phyloP scores from a whole-genome alignment of 257 asterid genomes.

The Solanum rostratum region DNA sequence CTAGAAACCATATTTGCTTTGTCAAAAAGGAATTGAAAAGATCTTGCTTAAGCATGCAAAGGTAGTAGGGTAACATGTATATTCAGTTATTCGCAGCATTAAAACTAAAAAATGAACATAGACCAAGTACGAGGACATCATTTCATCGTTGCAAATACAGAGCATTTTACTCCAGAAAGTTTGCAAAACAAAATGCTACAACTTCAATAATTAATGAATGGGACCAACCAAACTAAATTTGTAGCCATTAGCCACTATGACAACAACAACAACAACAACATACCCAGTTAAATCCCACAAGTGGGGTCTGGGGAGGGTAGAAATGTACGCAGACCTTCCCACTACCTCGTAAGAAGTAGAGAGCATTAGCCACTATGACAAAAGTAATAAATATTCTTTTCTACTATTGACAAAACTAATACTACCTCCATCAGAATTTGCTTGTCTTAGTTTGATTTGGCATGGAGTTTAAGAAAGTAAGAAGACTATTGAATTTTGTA shows the following conservation, averaged over 20 bases:
- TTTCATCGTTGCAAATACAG: neutral
- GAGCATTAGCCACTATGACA: neutral
- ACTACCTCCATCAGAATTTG: neutral
- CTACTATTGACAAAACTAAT: neutral
- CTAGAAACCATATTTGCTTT: neutral
- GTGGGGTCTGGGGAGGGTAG: too few relatives aligned
- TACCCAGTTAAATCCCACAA: too few relatives aligned
- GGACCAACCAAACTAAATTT: neutral
- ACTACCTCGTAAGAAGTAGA: too few relatives aligned
- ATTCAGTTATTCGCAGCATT: neutral
- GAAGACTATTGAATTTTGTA: neutral
- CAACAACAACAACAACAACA: too few relatives aligned
- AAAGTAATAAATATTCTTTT: neutral
- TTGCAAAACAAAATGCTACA: neutral
- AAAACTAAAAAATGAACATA: neutral
- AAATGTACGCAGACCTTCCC: too few relatives aligned
- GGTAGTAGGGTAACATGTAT: neutral
- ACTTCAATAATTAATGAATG: neutral
- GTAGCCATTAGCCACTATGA: neutral
- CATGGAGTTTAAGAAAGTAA: neutral
- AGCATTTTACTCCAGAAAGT: neutral
- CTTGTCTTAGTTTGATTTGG: neutral
- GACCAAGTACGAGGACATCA: neutral
- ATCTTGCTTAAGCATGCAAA: neutral
- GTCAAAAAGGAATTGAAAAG: neutral